Evolutionary conservation across 73 alveolate genomes (phyloP), one percentile per base, ranked within the genome.

Genomic region (Uronychia binucleata): DNA sequence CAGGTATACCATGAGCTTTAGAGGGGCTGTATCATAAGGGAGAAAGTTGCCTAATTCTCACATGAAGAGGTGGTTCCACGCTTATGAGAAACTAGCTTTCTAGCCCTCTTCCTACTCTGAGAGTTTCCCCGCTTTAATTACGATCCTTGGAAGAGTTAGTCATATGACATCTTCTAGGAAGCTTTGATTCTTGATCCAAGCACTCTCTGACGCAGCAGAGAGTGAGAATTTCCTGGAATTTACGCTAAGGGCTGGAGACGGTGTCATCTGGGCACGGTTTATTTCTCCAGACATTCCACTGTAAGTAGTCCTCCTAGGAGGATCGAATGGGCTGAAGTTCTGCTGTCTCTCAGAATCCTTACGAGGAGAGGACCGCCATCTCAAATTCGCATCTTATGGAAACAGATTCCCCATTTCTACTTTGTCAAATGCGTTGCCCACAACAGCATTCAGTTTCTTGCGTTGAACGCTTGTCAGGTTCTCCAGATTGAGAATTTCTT

Each of bases 401-500:
- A 46, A 19, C 67, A 46, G 5, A 11, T 46, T 19, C 5, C 67
- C 19, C 67, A 11, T 19, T 46, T 46, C 67, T 46, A 46, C 19
- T 46, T 46, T 46, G 19, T 46, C 19, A 46, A 46, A 46, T 11
- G 67, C 67, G 19, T 46, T 11, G 67, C 67, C 67, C 5, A 46
- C 19, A 46, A 19, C 5, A 19, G 19, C 19, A 11, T 46, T 46
- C 67, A 46, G 5, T 46, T 46, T 46, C 19, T 46, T 5, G 19
- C 5, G 5, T 46, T 19, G n/a, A 11, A 11, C 67, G 5, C 19
- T 5, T 11, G 67, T 46, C 19, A 75, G 1, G 28, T 27, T 34
- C 57, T 90, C 95, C 35, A 90, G 32, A 26, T 75, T 26, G 83
- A 90, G 33, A 30, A 90, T 85, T 34, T 90, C 95, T 33, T 90